These are phyloP conservation scores for Geotrichum ghanense DNA, from an alignment of 805 yeast species.

Conservation along the genomic window DNA sequence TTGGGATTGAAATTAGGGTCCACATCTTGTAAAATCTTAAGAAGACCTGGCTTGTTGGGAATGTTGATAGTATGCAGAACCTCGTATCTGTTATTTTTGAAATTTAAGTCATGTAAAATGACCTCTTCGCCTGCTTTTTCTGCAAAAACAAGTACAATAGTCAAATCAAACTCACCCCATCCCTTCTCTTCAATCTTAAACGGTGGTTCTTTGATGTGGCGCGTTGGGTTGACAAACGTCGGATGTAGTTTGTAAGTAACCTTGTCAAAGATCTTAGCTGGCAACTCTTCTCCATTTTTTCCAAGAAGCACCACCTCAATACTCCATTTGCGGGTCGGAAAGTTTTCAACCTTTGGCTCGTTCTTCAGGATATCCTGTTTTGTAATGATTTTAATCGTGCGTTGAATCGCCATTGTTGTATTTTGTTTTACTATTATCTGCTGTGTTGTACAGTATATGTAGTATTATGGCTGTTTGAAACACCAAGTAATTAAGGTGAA, in stretches of 20 bases:
- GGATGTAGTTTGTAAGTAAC: conserved; percentile 93
- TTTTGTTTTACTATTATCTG: conserved; percentile 6
- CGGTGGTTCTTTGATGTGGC: conserved; percentile 68
- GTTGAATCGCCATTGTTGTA: conserved; percentile 39
- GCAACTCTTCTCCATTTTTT: conserved; percentile 67
- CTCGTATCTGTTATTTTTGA: conserved; percentile 61
- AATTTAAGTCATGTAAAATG: conserved; percentile 81
- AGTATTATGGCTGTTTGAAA: too few relatives aligned
- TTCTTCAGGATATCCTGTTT: conserved; percentile 73
- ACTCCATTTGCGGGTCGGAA: conserved; percentile 92
- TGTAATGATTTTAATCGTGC: conserved; percentile 82
- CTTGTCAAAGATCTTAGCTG: conserved; percentile 82
- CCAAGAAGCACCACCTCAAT: conserved; percentile 67
- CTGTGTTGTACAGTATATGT: too few relatives aligned
- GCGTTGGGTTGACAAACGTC: conserved; percentile 80
- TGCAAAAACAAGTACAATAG: conserved; percentile 59
- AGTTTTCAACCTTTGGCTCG: conserved; percentile 74
- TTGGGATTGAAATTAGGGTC: conserved; percentile 37
- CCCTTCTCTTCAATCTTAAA: conserved; percentile 86
- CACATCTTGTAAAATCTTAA: conserved; percentile 61
- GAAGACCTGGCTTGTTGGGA: conserved; percentile 66
- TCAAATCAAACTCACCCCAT: conserved; percentile 96
- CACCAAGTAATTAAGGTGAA: too few relatives aligned
- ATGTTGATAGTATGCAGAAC: conserved; percentile 68
- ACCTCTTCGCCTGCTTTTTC: conserved; percentile 87